Percentiles rank a stretch among this genome's conserved stretches.
Evolutionary conservation across 2,329 filamentous ascomycete species (phyloP).

Genomic region (Calonectria hawksworthii): DNA sequence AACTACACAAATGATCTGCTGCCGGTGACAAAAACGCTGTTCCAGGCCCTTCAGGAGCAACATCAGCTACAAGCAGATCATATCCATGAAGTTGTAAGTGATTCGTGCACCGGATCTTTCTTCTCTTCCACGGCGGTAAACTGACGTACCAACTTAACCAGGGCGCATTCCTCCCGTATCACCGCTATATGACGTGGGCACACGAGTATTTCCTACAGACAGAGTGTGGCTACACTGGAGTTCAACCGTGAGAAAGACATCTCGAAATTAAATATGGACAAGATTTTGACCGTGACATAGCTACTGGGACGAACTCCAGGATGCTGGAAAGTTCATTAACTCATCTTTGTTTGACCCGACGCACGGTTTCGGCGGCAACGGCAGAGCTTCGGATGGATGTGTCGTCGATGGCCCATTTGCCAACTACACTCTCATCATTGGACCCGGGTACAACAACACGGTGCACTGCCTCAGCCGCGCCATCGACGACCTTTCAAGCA

Average conservation of each 20-base stretch:
- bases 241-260: background rate
- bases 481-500: background rate
- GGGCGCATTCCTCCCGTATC: background rate
- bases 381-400: background rate
- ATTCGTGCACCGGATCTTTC: no score
- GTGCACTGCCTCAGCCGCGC: background rate
- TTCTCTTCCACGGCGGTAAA: background rate
- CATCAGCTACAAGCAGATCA: background rate
- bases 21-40: background rate
- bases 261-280: background rate
- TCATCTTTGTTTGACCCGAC: background rate
- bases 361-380: background rate
- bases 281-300: background rate
- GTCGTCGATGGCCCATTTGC: conserved; percentile 1
- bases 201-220: background rate
- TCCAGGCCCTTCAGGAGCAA: background rate
- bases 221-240: background rate
- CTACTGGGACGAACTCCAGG: background rate
- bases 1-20: background rate
- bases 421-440: conserved; percentile 1
- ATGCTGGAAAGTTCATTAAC: background rate
- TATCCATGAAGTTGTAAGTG: background rate
- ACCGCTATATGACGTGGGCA: background rate
- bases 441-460: background rate
- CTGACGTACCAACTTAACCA: background rate